phyloP scores from a whole-genome alignment of 2,329 filamentous ascomycete species.

The Rhynchosporium agropyri region DNA sequence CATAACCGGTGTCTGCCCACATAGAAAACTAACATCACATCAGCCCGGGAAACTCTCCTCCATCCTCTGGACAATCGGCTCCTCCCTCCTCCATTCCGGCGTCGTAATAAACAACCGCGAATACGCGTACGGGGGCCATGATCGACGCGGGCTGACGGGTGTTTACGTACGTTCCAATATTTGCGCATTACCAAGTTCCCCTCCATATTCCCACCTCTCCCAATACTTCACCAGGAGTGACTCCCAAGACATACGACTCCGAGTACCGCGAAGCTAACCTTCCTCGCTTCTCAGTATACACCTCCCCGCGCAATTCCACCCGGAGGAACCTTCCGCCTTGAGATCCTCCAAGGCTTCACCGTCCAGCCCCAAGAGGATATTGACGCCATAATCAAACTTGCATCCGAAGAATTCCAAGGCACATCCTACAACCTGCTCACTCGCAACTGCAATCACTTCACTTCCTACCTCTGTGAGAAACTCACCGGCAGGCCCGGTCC shows the following conservation, averaged over 20 bases:
- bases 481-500: conserved; percentile 73
- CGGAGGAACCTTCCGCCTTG: conserved; percentile 74
- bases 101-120: conserved; percentile 79
- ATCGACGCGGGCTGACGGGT: conserved; percentile 69
- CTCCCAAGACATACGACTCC: too few species aligned
- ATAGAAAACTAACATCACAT: conserved; percentile 8
- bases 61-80: conserved; percentile 75
- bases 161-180: conserved; percentile 57
- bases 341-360: conserved; percentile 79
- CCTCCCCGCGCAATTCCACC: conserved; percentile 72
- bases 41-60: conserved; percentile 76
- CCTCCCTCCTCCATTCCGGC: conserved; percentile 78
- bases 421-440: conserved; percentile 79
- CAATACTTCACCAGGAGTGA: too few species aligned
- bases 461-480: conserved; percentile 71
- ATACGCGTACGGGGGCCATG: conserved; percentile 85
- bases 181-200: too few species aligned
- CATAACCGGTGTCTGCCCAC: background rate
- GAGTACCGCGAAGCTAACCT: too few species aligned
- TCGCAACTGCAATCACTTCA: conserved; percentile 90
- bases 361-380: conserved; percentile 70
- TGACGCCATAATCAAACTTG: conserved; percentile 66
- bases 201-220: too few species aligned
- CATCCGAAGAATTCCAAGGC: conserved; percentile 73
- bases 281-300: conserved; percentile 55